Base-by-base conservation (phyloP, 1,139 yeast genomes). In the Kluyveromyces sp. region DNA sequence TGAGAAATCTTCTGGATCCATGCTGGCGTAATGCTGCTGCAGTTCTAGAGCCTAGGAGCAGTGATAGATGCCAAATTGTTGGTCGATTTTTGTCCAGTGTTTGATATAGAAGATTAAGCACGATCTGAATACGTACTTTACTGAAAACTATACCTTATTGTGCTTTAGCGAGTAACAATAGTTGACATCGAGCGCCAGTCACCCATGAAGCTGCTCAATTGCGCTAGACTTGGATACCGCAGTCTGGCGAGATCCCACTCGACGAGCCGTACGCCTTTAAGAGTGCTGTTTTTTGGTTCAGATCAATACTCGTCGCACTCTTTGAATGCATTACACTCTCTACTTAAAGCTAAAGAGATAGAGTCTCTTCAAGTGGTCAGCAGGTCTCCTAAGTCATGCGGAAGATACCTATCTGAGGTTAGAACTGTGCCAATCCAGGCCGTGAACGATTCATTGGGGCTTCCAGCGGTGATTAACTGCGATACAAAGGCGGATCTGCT, bases 271-370 rank as follows among this genome's bases (percentile, higher is more conserved):
- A 6, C 26, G 9, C 26, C 60, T 11, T 52, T 69, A 43, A 61
- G 64, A 38, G 68, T 83, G 16, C 80, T 86, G 4, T 85, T 80
- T 58, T 88, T 89, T 61, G 96, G 96, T 0, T 77, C 92, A 3
- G 97, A 88, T 56, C 61, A 61, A 33, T 88, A 87, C 64, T 81
- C 94, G 50, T 73, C 80, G 6, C 67, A 66, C 8, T 75, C 89
- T 4, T 67, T 88, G 36, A 54, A 63, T 9, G 69, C 66, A 13
- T 63, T 87, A 4, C 50, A 70, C 2, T 57, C 65, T 2, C 63
- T 74, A 36, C 19, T 46, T 11, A 48, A 56, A 13, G 67, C 70
- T 0, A 49, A 54, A 0, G 51, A 60, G 3, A 68, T 78, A n/a
- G 61, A 63, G 2, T 56, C 66, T 1, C 61, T 85, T 8, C 83